A percentile compares a stretch with the other conserved stretches of the same genome.
phyloP scores from a whole-genome alignment of 2,329 filamentous ascomycete genomes.

The Sarocladium strictum region DNA sequence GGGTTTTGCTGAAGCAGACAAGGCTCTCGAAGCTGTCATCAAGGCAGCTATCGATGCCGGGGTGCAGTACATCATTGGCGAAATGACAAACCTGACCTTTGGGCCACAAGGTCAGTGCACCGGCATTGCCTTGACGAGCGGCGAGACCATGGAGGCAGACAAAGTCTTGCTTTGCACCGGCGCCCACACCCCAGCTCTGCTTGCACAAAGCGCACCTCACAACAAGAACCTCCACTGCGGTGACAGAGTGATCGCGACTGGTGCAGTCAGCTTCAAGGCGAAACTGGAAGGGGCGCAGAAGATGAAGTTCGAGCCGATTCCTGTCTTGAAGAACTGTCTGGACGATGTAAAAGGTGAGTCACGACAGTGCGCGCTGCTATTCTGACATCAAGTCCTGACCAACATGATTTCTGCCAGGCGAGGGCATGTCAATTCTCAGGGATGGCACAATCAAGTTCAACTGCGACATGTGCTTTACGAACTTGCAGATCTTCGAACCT shows the following conservation, averaged over 20 bases:
- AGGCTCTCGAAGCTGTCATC: constrained; percentile 48
- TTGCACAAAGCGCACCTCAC: constrained; percentile 44
- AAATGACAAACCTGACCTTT: constrained; percentile 41
- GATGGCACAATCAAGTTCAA: constrained; percentile 55
- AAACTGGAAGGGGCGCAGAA: constrained; percentile 37
- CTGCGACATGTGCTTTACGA: constrained; percentile 52
- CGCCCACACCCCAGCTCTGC: constrained; percentile 48
- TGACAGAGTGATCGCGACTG: constrained; percentile 49
- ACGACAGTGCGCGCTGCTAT: background rate
- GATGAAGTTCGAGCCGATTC: constrained; percentile 40
- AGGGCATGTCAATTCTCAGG: constrained; percentile 37
- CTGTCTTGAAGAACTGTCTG: constrained; percentile 45
- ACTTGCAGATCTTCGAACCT: constrained; percentile 38
- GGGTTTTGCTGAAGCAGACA: constrained; percentile 54
- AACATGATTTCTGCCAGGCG: constrained; percentile 20
- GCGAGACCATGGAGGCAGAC: constrained; percentile 40
- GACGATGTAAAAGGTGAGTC: constrained; percentile 34
- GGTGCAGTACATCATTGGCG: constrained; percentile 48
- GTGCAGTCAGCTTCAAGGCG: constrained; percentile 38
- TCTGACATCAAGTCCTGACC: constrained; percentile 9
- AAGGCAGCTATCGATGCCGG: constrained; percentile 45
- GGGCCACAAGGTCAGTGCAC: constrained; percentile 36
- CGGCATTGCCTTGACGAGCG: constrained; percentile 44
- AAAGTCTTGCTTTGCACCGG: constrained; percentile 50
- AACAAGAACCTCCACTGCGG: constrained; percentile 46